Evolutionary conservation across 306 rosid species (phyloP).

Genomic region (Alnus rubra): DNA sequence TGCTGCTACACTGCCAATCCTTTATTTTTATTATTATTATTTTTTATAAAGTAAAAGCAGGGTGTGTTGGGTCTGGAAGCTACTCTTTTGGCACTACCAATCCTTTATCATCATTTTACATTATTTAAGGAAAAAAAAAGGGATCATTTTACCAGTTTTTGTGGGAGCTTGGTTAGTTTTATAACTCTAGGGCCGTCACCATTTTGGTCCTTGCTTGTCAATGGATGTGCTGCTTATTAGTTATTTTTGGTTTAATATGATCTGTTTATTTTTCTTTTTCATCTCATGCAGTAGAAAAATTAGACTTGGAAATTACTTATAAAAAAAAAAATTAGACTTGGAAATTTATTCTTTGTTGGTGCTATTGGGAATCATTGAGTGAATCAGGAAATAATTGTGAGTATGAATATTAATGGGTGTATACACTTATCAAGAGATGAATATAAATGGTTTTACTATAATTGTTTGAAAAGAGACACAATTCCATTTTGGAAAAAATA

Average conservation of each 20-base stretch:
- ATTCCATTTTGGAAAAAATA: not conserved
- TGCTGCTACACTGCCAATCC: not conserved
- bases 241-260: too few relatives aligned
- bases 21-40: not conserved
- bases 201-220: not conserved
- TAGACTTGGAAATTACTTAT: not conserved
- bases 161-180: too few relatives aligned
- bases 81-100: too few relatives aligned
- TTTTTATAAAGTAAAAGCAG: not conserved
- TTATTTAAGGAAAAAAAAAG: too few relatives aligned
- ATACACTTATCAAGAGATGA: not conserved
- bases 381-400: not conserved
- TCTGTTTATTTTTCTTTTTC: too few relatives aligned
- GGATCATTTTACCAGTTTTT: too few relatives aligned
- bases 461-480: not conserved
- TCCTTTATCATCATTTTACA: too few relatives aligned
- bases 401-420: not conserved
- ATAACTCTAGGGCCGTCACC: not conserved
- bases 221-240: not conserved
- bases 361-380: not conserved
- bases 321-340: too few relatives aligned
- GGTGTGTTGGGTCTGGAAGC: too few relatives aligned
- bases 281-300: not conserved
- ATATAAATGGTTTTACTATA: not conserved
- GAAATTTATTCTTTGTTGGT: not conserved